phyloP scores from a whole-genome alignment of 768 basidiomycete species.

The Auriscalpium orientale region DNA sequence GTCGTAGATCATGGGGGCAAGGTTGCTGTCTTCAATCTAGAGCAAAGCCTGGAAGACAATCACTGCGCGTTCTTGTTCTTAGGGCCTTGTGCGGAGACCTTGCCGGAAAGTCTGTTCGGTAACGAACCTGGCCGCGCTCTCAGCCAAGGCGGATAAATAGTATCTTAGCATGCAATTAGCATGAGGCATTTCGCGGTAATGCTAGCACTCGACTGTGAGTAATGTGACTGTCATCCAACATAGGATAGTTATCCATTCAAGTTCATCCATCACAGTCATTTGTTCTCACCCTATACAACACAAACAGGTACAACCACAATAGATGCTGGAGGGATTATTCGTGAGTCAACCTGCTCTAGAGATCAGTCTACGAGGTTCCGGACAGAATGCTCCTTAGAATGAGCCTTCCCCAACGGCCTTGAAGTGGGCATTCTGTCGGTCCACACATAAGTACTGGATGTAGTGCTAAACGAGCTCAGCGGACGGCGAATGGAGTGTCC shows the following conservation, averaged over 20 bases:
- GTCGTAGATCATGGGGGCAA: conserved; percentile 24
- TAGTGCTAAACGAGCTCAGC: not conserved
- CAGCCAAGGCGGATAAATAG: too few species aligned
- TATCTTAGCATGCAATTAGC: too few species aligned
- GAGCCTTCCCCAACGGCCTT: not conserved
- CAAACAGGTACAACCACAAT: too few species aligned
- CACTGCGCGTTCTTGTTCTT: conserved; percentile 43
- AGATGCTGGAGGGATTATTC: too few species aligned
- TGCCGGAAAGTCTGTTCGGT: conserved; percentile 29
- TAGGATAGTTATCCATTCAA: too few species aligned
- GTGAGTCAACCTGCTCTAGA: too few species aligned
- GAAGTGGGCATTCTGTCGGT: not conserved
- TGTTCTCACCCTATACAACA: too few species aligned
- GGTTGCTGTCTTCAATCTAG: conserved; percentile 30
- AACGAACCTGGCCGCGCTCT: not conserved
- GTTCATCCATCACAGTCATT: too few species aligned
- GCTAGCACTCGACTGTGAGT: too few species aligned
- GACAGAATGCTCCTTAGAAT: not conserved
- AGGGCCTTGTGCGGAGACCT: conserved; percentile 39
- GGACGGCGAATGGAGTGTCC: not conserved
- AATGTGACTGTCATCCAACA: too few species aligned
- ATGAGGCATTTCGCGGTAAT: too few species aligned
- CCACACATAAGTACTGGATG: not conserved
- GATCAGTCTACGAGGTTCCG: too few species aligned
- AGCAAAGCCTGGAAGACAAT: conserved; percentile 28